Evolutionary conservation across 2,329 filamentous ascomycete genomes (phyloP), one percentile per base, ranked within the genome.

Genomic region (Cercospora sesami): DNA sequence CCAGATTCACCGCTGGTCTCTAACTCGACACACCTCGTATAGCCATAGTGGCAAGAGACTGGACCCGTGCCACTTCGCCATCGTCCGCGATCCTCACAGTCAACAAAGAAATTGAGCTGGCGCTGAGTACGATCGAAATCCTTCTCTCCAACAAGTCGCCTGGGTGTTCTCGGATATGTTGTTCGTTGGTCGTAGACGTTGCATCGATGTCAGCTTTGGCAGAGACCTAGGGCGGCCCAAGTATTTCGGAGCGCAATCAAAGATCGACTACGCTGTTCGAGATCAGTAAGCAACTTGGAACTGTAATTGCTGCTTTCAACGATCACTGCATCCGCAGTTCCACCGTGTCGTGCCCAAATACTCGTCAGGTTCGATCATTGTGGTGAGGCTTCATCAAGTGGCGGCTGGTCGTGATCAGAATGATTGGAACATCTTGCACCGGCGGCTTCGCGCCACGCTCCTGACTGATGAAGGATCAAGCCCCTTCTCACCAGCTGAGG

Each of bases 121-220:
- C 55, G 6, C 16, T 14, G 55, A 36, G 16, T n/a, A 59, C 55
- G 4, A 59, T 23, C 55, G 5, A 30, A 9, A 36, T 18, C 55
- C 16, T 33, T 59, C 16, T 36, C 18, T n/a, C 21, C n/a, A 18
- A 8, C 12, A 4, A 21, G 28, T 36, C 31, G 28, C 10, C 30
- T 59, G 55, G 55, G 33, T 33, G 26, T 59, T 23, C 55, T 59
- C 55, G 55, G 55, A 18, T 23, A 36, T 30, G 55, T 23, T 36
- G 30, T 16, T 30, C 31, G 55, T 59, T 59, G 55, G 55, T 36
- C n/a, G 55, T 23, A 21, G 55, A 59, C n/a, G 30, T 59, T 59
- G 30, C 55, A 36, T 36, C 16, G n/a, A 36, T 36, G 55, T 59
- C 55, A 36, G 55, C 55, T 59, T 7, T 33, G 55, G 55, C 55